A percentile compares a stretch with the other conserved stretches of the same genome.
These are phyloP conservation scores for Neodidymelliopsis sp. DNA, from an alignment of 2,329 filamentous ascomycete genomes.

Conservation along the genomic window DNA sequence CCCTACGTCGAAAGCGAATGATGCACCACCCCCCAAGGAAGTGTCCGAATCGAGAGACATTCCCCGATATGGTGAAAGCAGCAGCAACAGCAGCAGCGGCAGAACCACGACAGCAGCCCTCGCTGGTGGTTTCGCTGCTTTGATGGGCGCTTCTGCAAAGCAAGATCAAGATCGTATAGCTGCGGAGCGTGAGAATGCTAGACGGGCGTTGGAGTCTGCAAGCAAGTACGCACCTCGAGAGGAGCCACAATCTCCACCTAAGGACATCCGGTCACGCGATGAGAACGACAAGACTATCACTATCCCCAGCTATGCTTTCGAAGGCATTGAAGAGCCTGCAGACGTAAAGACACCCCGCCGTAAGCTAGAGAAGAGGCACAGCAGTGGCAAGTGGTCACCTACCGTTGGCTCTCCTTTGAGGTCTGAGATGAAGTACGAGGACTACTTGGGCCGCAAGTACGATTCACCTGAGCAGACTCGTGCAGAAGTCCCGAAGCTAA, in stretches of 20 bases:
- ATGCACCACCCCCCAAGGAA: conserved; percentile 1
- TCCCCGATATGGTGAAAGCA: conserved; percentile 21
- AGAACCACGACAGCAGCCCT: conserved; percentile 33
- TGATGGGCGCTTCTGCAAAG: conserved; percentile 41
- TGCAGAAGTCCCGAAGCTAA: conserved; percentile 26
- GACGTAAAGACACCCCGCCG: conserved; percentile 54
- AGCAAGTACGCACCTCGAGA: conserved; percentile 24
- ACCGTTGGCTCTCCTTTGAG: conserved; percentile 54
- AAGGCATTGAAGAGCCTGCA: conserved; percentile 43
- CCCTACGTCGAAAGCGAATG: conserved; percentile 1
- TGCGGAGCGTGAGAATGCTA: conserved; percentile 38
- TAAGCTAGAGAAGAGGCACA: conserved; percentile 57
- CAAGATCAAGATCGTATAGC: conserved; percentile 46
- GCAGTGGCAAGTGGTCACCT: conserved; percentile 51
- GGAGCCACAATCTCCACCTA: conserved; percentile 23
- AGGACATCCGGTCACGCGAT: conserved; percentile 25
- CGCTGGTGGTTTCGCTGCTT: conserved; percentile 44
- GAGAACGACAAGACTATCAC: conserved; percentile 26
- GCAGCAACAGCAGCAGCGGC: conserved; percentile 24
- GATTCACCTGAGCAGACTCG: conserved; percentile 22
- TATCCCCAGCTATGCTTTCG: conserved; percentile 44
- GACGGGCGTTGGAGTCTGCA: conserved; percentile 35
- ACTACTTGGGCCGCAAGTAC: conserved; percentile 46
- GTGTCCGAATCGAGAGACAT: conserved; percentile 13
- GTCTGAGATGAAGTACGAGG: conserved; percentile 54